Conservation (phyloP, 2,329 filamentous ascomycete species). For the Calonectria montana region DNA sequence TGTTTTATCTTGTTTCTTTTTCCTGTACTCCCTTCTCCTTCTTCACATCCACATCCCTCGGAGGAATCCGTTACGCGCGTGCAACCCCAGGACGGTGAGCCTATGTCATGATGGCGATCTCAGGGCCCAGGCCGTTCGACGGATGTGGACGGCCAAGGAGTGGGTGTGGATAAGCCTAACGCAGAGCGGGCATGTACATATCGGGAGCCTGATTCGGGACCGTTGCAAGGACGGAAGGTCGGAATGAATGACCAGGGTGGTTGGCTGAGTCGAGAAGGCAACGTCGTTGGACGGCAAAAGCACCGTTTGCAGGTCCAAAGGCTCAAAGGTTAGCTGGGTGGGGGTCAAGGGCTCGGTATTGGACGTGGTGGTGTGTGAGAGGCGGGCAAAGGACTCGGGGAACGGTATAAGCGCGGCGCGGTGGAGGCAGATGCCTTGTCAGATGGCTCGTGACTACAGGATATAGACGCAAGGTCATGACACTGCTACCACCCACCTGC, state of each 20-base stretch:
- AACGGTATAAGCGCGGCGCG: not conserved
- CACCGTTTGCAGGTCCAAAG: not conserved
- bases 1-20: not conserved
- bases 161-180: conserved; percentile 29
- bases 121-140: conserved; percentile 42
- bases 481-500: not conserved
- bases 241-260: conserved; percentile 4
- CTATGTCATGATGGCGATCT: conserved; percentile 40
- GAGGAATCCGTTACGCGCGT: conserved; percentile 30
- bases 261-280: not conserved
- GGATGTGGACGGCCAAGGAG: conserved; percentile 34
- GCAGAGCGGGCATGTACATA: not conserved
- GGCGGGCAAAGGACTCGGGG: not conserved
- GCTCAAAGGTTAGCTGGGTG: not conserved
- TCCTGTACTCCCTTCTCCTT: not conserved
- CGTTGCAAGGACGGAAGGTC: conserved; percentile 28
- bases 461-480: not conserved
- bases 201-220: conserved; percentile 24
- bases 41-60: not conserved
- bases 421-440: not conserved
- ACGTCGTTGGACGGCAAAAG: not conserved
- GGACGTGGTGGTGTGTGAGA: conserved; percentile 3
- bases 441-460: not conserved
- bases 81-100: conserved; percentile 35
- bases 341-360: not conserved